Evolutionary conservation across 352 stramenopile genomes (phyloP).

Genomic region (Pythium biforme): DNA sequence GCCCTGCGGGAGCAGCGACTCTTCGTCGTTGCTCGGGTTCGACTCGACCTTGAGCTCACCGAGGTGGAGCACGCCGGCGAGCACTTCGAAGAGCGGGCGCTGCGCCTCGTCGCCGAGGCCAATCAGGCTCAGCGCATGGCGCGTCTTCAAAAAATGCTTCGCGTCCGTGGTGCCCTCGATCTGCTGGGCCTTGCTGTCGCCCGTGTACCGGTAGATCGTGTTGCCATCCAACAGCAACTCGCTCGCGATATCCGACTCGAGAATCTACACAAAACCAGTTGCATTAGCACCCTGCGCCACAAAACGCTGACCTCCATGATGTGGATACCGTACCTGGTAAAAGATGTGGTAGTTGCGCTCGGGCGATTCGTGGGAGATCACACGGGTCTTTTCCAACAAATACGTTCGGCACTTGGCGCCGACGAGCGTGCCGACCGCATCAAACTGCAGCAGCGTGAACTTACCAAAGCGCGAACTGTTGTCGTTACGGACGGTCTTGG

Average conservation of each 20-base stretch:
- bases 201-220: slow-evolving; percentile 66
- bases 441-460: slow-evolving; percentile 61
- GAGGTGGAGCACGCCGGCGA: slow-evolving; percentile 93
- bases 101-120: slow-evolving; percentile 86
- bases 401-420: slow-evolving; percentile 96
- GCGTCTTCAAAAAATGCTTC: slow-evolving; percentile 84
- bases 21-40: slow-evolving; percentile 73
- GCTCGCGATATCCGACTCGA: slow-evolving; percentile 53
- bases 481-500: slow-evolving; percentile 55
- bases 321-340: slow-evolving; percentile 74
- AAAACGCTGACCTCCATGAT: not conserved
- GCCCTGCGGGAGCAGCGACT: slow-evolving; percentile 56
- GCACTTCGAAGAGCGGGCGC: slow-evolving; percentile 89
- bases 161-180: slow-evolving; percentile 76
- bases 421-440: slow-evolving; percentile 56
- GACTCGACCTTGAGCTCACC: slow-evolving; percentile 90
- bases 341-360: slow-evolving; percentile 98
- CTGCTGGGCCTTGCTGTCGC: slow-evolving; percentile 57
- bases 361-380: slow-evolving; percentile 91
- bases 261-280: slow-evolving; percentile 19
- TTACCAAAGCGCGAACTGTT: slow-evolving; percentile 54
- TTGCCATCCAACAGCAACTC: slow-evolving; percentile 48
- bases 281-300: not conserved
- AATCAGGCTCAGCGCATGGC: slow-evolving; percentile 68
- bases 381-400: slow-evolving; percentile 96